Percentiles rank a stretch among this genome's conserved stretches.
Conservation (phyloP, 2,329 filamentous ascomycete species). For the Fusarium pininemorale region DNA sequence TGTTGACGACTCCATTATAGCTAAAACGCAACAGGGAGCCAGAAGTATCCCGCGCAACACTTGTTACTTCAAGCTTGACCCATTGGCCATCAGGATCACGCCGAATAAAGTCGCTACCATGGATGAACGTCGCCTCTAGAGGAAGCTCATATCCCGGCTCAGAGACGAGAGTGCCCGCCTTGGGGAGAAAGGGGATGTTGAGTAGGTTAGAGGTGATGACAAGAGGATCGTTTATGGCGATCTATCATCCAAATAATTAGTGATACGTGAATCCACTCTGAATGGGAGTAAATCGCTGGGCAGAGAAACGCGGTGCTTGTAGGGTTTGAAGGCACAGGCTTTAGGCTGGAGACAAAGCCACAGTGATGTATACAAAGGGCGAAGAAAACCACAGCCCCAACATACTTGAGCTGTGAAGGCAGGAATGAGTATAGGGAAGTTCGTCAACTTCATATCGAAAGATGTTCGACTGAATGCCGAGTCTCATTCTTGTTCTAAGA, state of each 20-base stretch:
- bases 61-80: conserved; percentile 51
- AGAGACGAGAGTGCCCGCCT: conserved; percentile 47
- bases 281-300: background rate
- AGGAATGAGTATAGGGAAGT: conserved; percentile 50
- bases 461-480: background rate
- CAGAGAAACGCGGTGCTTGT: background rate
- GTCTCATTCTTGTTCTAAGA: conserved; percentile 17
- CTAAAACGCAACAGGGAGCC: conserved; percentile 49
- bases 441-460: conserved; percentile 44
- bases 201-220: conserved; percentile 46
- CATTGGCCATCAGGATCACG: conserved; percentile 50
- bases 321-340: background rate
- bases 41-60: conserved; percentile 45
- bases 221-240: conserved; percentile 48
- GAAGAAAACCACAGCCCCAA: background rate
- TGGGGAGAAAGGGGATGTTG: conserved; percentile 47
- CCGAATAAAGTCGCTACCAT: conserved; percentile 53
- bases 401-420: conserved; percentile 51
- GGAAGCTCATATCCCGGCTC: conserved; percentile 48
- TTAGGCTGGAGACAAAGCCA: background rate
- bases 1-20: conserved; percentile 51
- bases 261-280: background rate
- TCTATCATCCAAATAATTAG: conserved; percentile 29
- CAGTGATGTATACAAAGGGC: background rate
- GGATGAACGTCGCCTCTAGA: conserved; percentile 50